Conservation (phyloP, 2,329 filamentous ascomycete species). For the Truncatella angustata region DNA sequence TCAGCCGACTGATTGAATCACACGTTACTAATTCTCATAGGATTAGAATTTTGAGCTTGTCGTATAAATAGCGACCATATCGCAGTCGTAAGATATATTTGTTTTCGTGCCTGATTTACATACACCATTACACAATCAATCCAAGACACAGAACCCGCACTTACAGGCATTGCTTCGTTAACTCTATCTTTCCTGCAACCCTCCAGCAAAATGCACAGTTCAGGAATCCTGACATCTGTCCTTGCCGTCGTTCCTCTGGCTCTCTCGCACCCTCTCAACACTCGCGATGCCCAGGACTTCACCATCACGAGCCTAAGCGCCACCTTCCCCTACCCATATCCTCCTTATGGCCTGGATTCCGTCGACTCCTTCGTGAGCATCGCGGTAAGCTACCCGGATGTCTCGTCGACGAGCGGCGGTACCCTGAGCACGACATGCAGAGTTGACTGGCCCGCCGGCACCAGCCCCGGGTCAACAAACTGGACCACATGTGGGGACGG, state of each 20-base stretch:
- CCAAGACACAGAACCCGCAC: not conserved
- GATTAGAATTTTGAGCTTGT: not conserved
- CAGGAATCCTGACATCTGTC: conserved; percentile 13
- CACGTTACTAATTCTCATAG: not conserved
- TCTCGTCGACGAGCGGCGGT: conserved; percentile 12
- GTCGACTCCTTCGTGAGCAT: conserved; percentile 20
- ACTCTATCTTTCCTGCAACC: not conserved
- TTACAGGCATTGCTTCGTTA: not conserved
- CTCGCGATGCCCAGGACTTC: conserved; percentile 16
- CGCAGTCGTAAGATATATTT: not conserved
- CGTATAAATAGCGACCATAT: not conserved
- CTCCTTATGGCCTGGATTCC: conserved; percentile 14
- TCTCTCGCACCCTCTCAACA: conserved; percentile 18
- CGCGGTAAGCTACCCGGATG: conserved; percentile 18
- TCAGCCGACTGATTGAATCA: not conserved
- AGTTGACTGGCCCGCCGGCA: conserved; percentile 17
- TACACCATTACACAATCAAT: not conserved
- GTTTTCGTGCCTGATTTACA: not conserved
- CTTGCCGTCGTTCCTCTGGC: conserved; percentile 17
- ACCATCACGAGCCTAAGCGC: conserved; percentile 19
- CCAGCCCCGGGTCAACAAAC: conserved; percentile 16
- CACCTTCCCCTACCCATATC: conserved; percentile 17
- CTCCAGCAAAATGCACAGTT: conserved; percentile 15
- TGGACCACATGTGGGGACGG: conserved; percentile 20
- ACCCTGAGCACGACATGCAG: conserved; percentile 21